Conservation (phyloP, 2,329 filamentous ascomycete species). For the Penicillium aurantiogriseum region DNA sequence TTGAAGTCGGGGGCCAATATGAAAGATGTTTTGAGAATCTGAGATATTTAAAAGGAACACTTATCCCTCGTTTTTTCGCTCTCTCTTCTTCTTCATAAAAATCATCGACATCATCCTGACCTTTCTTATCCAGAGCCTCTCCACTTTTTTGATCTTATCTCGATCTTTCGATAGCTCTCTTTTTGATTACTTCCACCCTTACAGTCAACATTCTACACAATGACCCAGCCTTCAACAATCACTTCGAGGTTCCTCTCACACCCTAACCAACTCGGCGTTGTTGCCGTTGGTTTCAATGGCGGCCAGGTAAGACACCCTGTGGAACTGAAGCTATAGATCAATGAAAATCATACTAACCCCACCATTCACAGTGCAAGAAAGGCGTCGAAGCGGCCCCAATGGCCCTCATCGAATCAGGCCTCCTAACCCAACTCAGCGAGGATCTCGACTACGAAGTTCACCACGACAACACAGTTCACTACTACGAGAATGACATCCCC, state of each 20-base stretch:
- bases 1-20: conserved; percentile 9
- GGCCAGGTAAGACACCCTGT: conserved; percentile 68
- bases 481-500: conserved; percentile 74
- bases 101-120: neutral
- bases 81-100: neutral
- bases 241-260: conserved; percentile 74
- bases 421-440: conserved; percentile 76
- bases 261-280: conserved; percentile 79
- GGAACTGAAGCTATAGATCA: neutral
- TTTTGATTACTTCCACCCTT: conserved; percentile 4
- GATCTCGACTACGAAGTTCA: conserved; percentile 87
- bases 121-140: neutral
- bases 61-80: neutral
- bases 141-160: conserved; percentile 23
- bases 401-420: conserved; percentile 82
- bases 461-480: conserved; percentile 78
- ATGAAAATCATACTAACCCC: neutral
- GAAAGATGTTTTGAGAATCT: conserved; percentile 8
- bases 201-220: conserved; percentile 27
- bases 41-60: neutral
- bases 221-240: conserved; percentile 59
- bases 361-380: conserved; percentile 66
- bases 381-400: conserved; percentile 89
- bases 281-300: conserved; percentile 93
- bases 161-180: conserved; percentile 13